Conservation (phyloP, 2,329 filamentous ascomycete genomes). For the Thielaviopsis punctulata region DNA sequence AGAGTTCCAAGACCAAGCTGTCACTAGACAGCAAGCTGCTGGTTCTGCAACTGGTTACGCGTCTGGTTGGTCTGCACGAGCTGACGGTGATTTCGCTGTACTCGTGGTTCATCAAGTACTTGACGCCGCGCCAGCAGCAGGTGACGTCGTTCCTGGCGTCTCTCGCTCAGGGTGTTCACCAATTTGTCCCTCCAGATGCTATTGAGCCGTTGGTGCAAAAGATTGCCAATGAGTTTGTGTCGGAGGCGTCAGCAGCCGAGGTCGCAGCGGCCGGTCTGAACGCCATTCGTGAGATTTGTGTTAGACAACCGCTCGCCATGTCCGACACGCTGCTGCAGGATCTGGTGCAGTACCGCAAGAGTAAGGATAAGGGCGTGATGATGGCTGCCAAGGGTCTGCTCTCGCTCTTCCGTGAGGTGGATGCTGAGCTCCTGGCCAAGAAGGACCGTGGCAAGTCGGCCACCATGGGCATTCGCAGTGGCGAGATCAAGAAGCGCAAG, state of each 20-base stretch:
- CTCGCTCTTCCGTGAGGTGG: constrained; percentile 79
- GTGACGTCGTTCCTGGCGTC: constrained; percentile 90
- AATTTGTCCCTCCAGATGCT: constrained; percentile 78
- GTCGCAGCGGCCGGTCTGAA: constrained; percentile 87
- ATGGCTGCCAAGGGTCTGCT: constrained; percentile 93
- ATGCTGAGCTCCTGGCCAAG: constrained; percentile 74
- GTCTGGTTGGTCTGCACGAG: constrained; percentile 83
- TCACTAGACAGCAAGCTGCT: constrained; percentile 76
- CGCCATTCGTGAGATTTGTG: constrained; percentile 85
- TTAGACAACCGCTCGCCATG: constrained; percentile 88
- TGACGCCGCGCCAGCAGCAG: constrained; percentile 72
- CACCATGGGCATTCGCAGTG: constrained; percentile 60
- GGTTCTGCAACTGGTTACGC: constrained; percentile 79
- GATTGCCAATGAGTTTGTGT: constrained; percentile 97
- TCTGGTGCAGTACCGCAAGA: constrained; percentile 87
- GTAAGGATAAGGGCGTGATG: constrained; percentile 97
- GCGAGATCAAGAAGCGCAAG: constrained; percentile 56
- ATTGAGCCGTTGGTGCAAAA: constrained; percentile 83
- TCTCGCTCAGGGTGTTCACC: constrained; percentile 80
- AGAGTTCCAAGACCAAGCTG: constrained; percentile 69
- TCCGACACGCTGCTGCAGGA: constrained; percentile 90
- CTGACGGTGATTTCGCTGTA: constrained; percentile 80
- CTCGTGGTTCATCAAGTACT: constrained; percentile 87
- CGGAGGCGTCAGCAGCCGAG: constrained; percentile 78
- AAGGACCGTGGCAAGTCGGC: constrained; percentile 84